Evolutionary conservation across 2,329 filamentous ascomycete genomes (phyloP).

Genomic region (Phialophora macrospora): DNA sequence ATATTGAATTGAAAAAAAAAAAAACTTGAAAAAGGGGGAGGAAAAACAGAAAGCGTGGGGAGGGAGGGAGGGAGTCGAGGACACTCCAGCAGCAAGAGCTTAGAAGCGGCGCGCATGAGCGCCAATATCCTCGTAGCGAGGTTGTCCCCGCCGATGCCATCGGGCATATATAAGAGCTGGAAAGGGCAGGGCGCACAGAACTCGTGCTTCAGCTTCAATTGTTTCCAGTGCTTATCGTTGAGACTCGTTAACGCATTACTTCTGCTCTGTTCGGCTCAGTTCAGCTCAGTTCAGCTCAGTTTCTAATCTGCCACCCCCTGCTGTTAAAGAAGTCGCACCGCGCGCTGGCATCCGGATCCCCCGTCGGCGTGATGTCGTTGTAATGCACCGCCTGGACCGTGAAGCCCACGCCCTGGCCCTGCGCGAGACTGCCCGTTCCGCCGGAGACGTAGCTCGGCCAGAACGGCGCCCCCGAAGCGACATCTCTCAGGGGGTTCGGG

Average conservation of each 20-base stretch:
- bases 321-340: slow-evolving; percentile 25
- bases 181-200: neutral
- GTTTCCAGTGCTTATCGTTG: neutral
- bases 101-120: neutral
- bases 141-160: neutral
- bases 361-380: slow-evolving; percentile 6
- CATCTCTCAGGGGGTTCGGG: slow-evolving; percentile 41
- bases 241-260: too few species aligned
- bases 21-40: neutral
- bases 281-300: slow-evolving; percentile 1
- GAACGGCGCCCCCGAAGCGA: slow-evolving; percentile 19
- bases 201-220: neutral
- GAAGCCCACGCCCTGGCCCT: slow-evolving; percentile 24
- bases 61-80: neutral
- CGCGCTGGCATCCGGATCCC: slow-evolving; percentile 17
- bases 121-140: neutral
- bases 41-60: too few species aligned
- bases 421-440: neutral
- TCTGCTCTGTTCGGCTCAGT: too few species aligned
- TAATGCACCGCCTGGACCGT: slow-evolving; percentile 22
- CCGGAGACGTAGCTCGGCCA: slow-evolving; percentile 27
- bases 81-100: neutral
- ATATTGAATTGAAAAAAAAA: neutral
- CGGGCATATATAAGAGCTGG: neutral
- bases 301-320: slow-evolving; percentile 21